Evolutionary conservation across 345 rosid genomes (phyloP), one percentile per base, ranked within the genome.

Genomic region (Populus ilicifolia): DNA sequence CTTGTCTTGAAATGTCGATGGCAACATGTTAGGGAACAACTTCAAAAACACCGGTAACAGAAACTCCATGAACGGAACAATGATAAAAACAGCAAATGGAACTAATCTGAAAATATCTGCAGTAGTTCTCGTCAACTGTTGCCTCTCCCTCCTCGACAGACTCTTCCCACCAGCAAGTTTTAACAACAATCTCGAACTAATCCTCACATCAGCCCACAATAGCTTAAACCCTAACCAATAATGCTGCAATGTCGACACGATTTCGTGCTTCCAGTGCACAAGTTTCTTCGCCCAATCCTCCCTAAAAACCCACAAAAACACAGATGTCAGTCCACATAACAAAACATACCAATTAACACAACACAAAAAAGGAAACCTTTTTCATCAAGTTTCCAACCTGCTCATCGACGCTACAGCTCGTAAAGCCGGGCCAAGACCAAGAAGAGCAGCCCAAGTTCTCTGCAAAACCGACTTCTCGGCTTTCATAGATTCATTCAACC

Each of bases 41-140:
- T 91, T 91, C 67, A 94, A 84, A 83, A 90, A 90, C 70, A 94
- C 97, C 0, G 98, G 98, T 36, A 94, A 89, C 87, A 94, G 87
- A 80, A 94, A 94, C 87, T 93, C 98, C 98, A 93, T 94, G 86
- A 94, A 93, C 36, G 97, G 98, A 77, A 94, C 98, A 69, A 94
- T 89, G 70, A 94, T 88, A 73, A 78, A 78, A 18, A 72, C 97
- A 11, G 94, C 93, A 83, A 92, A 82, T 41, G 98, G 98, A 69
- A 89, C 97, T 69, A 93, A 83, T 83, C 97, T 87, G 80, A 93
- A 93, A 77, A 93, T 93, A 83, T 93, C 97, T n/a, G 94, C 97
- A 72, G 94, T 92, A 16, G 98, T 93, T 67, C 90, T 85, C 67
- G 98, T 93, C n/a, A 93, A 87, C 83, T 93, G 98, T 79, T 93